A percentile compares a stretch with the other conserved stretches of the same genome.
Evolutionary conservation across 495 filamentous ascomycete species (phyloP).

Genomic region (Recurvomyces mirabilis): DNA sequence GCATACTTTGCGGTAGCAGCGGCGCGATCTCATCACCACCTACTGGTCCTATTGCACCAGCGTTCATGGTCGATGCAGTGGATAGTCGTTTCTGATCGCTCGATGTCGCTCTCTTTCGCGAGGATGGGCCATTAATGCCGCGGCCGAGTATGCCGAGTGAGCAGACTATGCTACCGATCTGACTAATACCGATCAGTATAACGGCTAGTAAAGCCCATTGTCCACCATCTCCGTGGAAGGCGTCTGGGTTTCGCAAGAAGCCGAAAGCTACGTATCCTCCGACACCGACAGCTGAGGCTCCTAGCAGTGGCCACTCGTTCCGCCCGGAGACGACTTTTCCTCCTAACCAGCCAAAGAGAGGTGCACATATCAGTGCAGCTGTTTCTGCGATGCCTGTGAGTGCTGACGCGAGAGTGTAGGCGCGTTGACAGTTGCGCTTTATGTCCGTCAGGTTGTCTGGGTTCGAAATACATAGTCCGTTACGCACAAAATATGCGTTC

Average conservation of each 20-base stretch:
- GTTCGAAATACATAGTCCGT: slow-evolving; percentile 61
- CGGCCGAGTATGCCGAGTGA: slow-evolving; percentile 73
- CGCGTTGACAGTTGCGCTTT: slow-evolving; percentile 67
- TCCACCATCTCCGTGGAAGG: slow-evolving; percentile 47
- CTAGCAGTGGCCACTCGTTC: slow-evolving; percentile 62
- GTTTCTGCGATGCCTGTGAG: slow-evolving; percentile 83
- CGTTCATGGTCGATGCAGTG: slow-evolving; percentile 1
- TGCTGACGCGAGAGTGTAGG: slow-evolving; percentile 74
- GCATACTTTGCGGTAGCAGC: slow-evolving; percentile 10
- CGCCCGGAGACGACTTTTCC: slow-evolving; percentile 42
- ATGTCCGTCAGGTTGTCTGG: slow-evolving; percentile 45
- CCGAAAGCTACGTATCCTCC: slow-evolving; percentile 67
- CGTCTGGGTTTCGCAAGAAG: slow-evolving; percentile 56
- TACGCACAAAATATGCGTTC: slow-evolving; percentile 76
- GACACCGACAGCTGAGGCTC: slow-evolving; percentile 59
- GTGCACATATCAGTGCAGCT: slow-evolving; percentile 71
- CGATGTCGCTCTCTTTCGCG: background rate
- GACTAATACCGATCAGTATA: slow-evolving; percentile 69
- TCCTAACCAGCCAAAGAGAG: slow-evolving; percentile 71
- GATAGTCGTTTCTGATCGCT: background rate
- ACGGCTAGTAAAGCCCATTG: slow-evolving; percentile 63
- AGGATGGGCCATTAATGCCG: slow-evolving; percentile 46
- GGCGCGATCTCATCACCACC: slow-evolving; percentile 17
- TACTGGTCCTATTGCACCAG: background rate
- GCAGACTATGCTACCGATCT: slow-evolving; percentile 93